phyloP scores from a whole-genome alignment of 108 stramenopile genomes.

The Parietichytrium sp. region DNA sequence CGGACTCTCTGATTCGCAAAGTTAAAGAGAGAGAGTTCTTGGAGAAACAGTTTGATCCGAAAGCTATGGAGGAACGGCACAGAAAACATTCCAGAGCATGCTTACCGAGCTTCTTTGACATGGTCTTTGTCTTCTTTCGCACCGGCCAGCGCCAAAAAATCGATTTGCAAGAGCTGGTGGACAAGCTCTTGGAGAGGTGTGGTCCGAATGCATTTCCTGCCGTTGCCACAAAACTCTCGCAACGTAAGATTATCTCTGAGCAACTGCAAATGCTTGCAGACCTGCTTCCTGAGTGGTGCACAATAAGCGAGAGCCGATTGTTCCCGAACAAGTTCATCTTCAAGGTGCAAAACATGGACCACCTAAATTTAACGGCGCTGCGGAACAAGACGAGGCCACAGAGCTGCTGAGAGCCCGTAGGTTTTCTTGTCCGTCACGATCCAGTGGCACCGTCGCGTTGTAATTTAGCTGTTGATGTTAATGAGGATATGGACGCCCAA shows the following conservation, averaged over 20 bases:
- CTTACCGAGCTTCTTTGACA: not conserved
- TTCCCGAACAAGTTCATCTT: constrained; percentile 5
- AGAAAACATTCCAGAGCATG: not conserved
- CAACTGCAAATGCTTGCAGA: not conserved
- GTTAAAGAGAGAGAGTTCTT: not conserved
- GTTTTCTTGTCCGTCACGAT: no score
- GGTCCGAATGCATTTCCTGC: constrained; percentile 19
- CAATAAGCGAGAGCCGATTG: not conserved
- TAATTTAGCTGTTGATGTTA: no score
- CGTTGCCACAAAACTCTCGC: not conserved
- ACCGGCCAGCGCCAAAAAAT: not conserved
- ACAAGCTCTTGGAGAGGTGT: not conserved
- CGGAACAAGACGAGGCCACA: no score
- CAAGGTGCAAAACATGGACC: constrained; percentile 29
- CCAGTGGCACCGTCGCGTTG: no score
- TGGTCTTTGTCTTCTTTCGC: constrained; percentile 17
- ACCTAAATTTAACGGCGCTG: no score
- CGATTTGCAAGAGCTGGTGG: not conserved
- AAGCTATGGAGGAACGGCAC: not conserved
- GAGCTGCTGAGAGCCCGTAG: no score
- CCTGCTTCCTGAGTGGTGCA: constrained; percentile 12
- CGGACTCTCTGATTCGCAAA: not conserved
- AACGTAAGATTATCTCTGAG: not conserved
- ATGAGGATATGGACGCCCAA: no score
- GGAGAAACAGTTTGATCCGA: not conserved